phyloP scores from a whole-genome alignment of 1,284 basidiomycete species.

The Cronartium quercuum region DNA sequence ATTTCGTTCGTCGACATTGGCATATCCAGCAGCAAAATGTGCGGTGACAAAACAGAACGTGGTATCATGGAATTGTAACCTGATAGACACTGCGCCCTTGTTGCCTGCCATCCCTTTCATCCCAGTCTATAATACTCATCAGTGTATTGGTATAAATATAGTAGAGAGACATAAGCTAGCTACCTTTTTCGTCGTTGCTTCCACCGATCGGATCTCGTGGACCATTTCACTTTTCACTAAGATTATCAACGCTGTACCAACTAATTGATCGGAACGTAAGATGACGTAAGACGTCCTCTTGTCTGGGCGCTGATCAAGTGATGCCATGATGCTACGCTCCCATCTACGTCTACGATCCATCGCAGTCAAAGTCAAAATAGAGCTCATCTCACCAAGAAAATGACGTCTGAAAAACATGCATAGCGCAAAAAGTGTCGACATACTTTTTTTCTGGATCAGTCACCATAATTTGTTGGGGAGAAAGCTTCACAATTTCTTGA shows the following conservation, averaged over 20 bases:
- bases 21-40: slow-evolving; percentile 88
- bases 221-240: slow-evolving; percentile 72
- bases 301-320: slow-evolving; percentile 63
- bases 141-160: background rate
- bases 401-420: too few species aligned
- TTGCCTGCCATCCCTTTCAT: slow-evolving; percentile 95
- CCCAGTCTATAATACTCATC: slow-evolving; percentile 63
- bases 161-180: slow-evolving; percentile 34
- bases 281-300: slow-evolving; percentile 72
- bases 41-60: slow-evolving; percentile 92
- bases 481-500: slow-evolving; percentile 95
- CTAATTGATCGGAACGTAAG: slow-evolving; percentile 81
- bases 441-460: slow-evolving; percentile 90
- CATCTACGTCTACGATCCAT: slow-evolving; percentile 62
- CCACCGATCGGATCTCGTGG: slow-evolving; percentile 76
- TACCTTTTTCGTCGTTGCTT: slow-evolving; percentile 84
- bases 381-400: background rate
- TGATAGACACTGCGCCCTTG: slow-evolving; percentile 78
- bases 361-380: background rate
- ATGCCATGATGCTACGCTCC: slow-evolving; percentile 75
- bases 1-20: slow-evolving; percentile 82
- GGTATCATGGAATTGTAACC: slow-evolving; percentile 82
- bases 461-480: slow-evolving; percentile 87
- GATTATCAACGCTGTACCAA: slow-evolving; percentile 85
- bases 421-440: slow-evolving; percentile 39